Evolutionary conservation across 208 protist genomes (phyloP).

Genomic region (Wallacemonas sp.): DNA sequence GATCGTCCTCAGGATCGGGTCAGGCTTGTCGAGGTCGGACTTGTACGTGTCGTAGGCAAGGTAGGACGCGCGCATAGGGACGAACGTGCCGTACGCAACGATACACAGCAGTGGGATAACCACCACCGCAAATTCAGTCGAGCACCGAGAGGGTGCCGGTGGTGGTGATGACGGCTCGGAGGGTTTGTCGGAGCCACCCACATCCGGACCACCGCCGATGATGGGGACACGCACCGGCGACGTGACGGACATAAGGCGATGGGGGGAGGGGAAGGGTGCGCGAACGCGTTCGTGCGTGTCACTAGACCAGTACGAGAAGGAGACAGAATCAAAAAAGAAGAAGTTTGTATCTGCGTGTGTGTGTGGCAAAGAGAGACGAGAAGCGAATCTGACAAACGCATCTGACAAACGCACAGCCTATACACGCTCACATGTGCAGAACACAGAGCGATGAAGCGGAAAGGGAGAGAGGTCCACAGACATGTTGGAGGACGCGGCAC

Average conservation of each 20-base stretch:
- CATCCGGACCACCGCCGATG: neutral
- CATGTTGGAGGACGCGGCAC: no score
- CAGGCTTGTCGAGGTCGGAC: neutral
- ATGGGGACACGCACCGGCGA: slow-evolving; percentile 2
- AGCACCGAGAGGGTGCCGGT: neutral
- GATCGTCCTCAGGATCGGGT: neutral
- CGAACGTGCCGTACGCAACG: neutral
- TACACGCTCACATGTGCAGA: no score
- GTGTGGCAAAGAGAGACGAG: neutral
- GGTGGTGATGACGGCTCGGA: neutral
- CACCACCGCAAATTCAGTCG: neutral
- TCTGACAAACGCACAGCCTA: no score
- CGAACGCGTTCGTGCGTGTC: no score
- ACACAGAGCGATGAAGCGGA: no score
- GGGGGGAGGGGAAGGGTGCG: no score
- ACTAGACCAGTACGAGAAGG: no score
- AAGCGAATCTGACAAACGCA: neutral
- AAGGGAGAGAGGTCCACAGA: no score
- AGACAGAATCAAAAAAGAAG: neutral
- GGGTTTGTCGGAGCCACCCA: neutral
- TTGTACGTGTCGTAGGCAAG: neutral
- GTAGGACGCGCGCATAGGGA: neutral
- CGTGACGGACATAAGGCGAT: neutral
- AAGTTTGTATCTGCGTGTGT: no score
- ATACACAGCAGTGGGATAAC: neutral